Percentiles rank a stretch among this genome's conserved stretches.
These are phyloP conservation scores for Rhizophagus prolifer DNA, from an alignment of 192 early-diverging fungal species.

Conservation along the genomic window DNA sequence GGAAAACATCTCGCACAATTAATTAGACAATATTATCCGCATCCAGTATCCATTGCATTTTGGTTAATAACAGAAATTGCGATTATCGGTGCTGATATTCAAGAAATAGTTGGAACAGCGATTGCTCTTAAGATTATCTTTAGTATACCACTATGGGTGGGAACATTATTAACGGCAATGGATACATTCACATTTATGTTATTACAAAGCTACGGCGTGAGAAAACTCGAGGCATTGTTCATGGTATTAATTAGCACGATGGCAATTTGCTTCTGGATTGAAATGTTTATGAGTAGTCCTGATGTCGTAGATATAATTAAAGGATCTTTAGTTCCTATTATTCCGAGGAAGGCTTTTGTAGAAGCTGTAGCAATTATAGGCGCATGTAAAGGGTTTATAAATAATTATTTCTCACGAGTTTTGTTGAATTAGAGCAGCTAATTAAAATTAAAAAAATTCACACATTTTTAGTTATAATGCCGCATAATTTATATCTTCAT, in stretches of 20 bases:
- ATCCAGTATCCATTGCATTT: conserved; percentile 43
- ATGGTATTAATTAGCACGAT: conserved; percentile 69
- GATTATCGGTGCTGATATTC: conserved; percentile 71
- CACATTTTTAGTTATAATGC: conserved; percentile 65
- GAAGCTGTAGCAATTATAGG: conserved; percentile 70
- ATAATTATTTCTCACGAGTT: too few relatives aligned
- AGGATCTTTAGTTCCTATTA: conserved; percentile 54
- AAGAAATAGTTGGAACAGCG: conserved; percentile 85
- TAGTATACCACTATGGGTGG: conserved; percentile 61
- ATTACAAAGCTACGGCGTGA: conserved; percentile 59
- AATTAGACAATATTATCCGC: conserved; percentile 49
- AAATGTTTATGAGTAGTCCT: conserved; percentile 55
- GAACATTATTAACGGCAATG: conserved; percentile 72
- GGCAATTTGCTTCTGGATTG: conserved; percentile 76
- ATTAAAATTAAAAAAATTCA: neutral
- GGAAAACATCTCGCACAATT: conserved; percentile 62
- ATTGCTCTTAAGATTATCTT: conserved; percentile 83
- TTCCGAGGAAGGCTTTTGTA: conserved; percentile 55
- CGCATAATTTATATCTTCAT: conserved; percentile 89
- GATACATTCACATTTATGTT: conserved; percentile 78
- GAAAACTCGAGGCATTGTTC: conserved; percentile 73
- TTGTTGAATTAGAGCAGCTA: neutral
- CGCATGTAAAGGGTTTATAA: conserved; percentile 28
- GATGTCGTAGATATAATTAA: conserved; percentile 47
- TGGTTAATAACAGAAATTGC: conserved; percentile 65